Evolutionary conservation across 352 stramenopile genomes (phyloP).

Genomic region (Peronosclerospora sorghi): DNA sequence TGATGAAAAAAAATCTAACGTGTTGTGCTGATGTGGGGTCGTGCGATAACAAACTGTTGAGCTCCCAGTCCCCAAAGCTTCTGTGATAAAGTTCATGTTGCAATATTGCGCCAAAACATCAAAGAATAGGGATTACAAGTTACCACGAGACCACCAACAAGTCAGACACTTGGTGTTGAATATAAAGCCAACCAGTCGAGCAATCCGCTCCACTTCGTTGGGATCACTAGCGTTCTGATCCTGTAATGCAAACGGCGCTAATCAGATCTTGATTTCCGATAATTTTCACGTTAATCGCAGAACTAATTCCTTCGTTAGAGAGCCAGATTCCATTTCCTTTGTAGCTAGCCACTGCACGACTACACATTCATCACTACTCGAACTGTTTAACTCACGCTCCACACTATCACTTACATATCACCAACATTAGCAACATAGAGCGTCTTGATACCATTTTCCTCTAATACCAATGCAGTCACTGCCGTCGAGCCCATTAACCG

Average conservation of each 20-base stretch:
- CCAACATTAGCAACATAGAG: constrained; percentile 65
- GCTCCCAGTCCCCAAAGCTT: constrained; percentile 64
- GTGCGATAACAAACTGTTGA: constrained; percentile 78
- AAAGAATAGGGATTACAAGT: too few relatives aligned
- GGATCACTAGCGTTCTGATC: constrained; percentile 66
- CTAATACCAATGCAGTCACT: too few relatives aligned
- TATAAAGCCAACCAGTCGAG: constrained; percentile 52
- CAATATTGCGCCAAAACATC: not conserved
- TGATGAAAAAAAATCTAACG: too few relatives aligned
- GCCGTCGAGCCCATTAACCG: constrained; percentile 40
- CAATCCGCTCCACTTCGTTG: constrained; percentile 44
- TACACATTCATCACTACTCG: constrained; percentile 13
- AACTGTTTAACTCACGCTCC: not conserved
- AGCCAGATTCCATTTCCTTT: constrained; percentile 46
- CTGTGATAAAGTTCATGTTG: constrained; percentile 20
- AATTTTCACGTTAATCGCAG: too few relatives aligned
- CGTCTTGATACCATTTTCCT: constrained; percentile 14
- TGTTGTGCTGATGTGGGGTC: too few relatives aligned
- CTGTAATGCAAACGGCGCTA: constrained; percentile 3
- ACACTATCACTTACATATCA: constrained; percentile 42
- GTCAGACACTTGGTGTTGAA: too few relatives aligned
- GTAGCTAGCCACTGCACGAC: constrained; percentile 51
- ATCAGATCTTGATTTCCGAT: too few relatives aligned
- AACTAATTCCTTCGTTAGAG: constrained; percentile 25
- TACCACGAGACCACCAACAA: too few relatives aligned